Evolutionary conservation across 2,329 filamentous ascomycete genomes (phyloP), one percentile per base, ranked within the genome.

Genomic region (Daldinia sp.): DNA sequence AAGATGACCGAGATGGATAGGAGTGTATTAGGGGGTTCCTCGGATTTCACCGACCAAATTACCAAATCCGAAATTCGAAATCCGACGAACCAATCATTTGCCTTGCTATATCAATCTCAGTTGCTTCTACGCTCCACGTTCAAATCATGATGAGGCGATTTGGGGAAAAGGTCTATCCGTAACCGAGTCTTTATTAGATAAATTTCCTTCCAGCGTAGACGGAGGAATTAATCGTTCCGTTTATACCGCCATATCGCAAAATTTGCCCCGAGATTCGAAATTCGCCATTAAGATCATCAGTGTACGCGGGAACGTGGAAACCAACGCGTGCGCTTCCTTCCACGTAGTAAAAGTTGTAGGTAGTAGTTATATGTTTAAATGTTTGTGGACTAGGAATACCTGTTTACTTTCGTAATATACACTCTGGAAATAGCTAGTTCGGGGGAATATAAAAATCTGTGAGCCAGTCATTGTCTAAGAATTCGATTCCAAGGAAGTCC

Each of bases 1-100:
- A 4, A 7, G 6, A 43, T 15, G 1, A 13, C 25, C 21, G 21
- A n/a, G 39, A 43, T 21, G 23, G 6, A 25, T 13, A 43, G n/a
- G 21, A 43, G 39, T 19, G 39, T 13, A 21, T 25, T n/a, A 43
- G 19, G 39, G 39, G 39, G 39, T 23, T 43, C 21, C 39, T 45
- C 48, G 48, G 48, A 35, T 35, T 37, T 23, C 13, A 32, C 4
- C 5, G 7, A 5, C 9, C 1, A 13, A 21, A 21, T n/a, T 19
- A 19, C n/a, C 25, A 49, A 49, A 34, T 21, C 29, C 47, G 47
- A 49, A 49, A 49, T 25, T 49, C 47, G 29, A 49, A 49, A 49
- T 32, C 47, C 29, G 47, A 49, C 29, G 15, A 19, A 32, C 47
- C 47, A 49, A 49, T 49, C 29, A 49, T 32, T 7, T 19, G 5